Evolutionary conservation across 495 filamentous ascomycete species (phyloP).

Genomic region (Lophiotrema nucula): DNA sequence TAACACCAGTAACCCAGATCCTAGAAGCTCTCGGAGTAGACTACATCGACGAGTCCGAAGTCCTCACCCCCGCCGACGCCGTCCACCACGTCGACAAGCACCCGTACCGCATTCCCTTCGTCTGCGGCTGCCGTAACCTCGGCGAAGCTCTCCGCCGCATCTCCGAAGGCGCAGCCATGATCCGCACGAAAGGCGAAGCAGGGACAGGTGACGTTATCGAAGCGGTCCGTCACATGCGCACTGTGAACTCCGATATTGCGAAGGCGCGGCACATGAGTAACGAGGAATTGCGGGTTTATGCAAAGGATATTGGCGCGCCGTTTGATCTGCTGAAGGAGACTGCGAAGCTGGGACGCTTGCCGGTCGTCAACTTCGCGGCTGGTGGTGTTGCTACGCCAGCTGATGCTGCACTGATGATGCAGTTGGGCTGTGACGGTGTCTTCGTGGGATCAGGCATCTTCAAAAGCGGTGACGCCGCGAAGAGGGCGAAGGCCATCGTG

Average conservation of each 20-base stretch:
- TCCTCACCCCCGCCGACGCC: constrained; percentile 91
- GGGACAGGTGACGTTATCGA: constrained; percentile 98
- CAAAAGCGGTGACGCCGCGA: constrained; percentile 84
- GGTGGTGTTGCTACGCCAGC: constrained; percentile 94
- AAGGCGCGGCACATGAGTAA: constrained; percentile 62
- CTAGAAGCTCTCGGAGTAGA: constrained; percentile 92
- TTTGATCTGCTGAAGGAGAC: constrained; percentile 79
- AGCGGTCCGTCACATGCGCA: constrained; percentile 93
- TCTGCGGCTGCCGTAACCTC: constrained; percentile 94
- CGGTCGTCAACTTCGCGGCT: constrained; percentile 98
- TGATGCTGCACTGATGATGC: constrained; percentile 99
- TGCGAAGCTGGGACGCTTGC: constrained; percentile 80
- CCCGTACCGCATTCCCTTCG: constrained; percentile 81
- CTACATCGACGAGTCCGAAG: constrained; percentile 97
- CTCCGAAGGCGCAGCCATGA: constrained; percentile 95
- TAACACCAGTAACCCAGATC: no score
- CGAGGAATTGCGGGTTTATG: constrained; percentile 68
- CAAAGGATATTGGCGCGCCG: constrained; percentile 76
- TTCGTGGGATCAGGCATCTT: constrained; percentile 98
- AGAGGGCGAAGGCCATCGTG: constrained; percentile 90
- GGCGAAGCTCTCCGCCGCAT: constrained; percentile 92
- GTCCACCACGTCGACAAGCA: constrained; percentile 88
- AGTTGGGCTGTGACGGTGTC: constrained; percentile 94
- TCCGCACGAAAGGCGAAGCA: constrained; percentile 96
- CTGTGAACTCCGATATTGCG: constrained; percentile 81